These are phyloP conservation scores for Pharus latifolius DNA, from an alignment of 176 grass and related monocot genomes.

Conservation along the genomic window DNA sequence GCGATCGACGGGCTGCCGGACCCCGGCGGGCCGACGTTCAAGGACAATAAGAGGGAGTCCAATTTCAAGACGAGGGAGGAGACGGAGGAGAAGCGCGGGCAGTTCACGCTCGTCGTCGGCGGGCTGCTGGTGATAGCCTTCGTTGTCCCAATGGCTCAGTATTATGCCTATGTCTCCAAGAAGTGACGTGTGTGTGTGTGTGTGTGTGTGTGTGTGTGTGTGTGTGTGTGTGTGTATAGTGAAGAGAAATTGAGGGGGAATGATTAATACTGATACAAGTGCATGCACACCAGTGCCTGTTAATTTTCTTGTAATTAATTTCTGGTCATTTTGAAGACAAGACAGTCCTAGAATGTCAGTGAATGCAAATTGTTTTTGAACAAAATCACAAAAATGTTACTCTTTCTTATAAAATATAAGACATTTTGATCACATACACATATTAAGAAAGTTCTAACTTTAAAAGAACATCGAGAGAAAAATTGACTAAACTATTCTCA, in stretches of 20 bases:
- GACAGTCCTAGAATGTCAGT: too few relatives aligned
- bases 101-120: conserved; percentile 92
- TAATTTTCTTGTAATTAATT: not conserved
- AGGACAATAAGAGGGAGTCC: conserved; percentile 91
- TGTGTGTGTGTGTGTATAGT: too few relatives aligned
- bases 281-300: not conserved
- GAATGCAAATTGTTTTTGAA: too few relatives aligned
- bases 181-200: conserved; percentile 41
- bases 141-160: conserved; percentile 99
- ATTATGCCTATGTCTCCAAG: conserved; percentile 96
- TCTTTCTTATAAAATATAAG: too few relatives aligned
- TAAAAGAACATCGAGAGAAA: too few relatives aligned
- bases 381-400: too few relatives aligned
- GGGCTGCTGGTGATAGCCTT: conserved; percentile 93
- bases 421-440: too few relatives aligned
- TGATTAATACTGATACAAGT: not conserved
- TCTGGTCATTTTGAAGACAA: too few relatives aligned
- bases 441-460: too few relatives aligned
- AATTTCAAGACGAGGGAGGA: conserved; percentile 89
- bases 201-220: too few relatives aligned
- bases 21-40: conserved; percentile 70
- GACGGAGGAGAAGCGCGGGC: conserved; percentile 92
- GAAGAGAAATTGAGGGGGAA: conserved; percentile 21
- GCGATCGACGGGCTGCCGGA: conserved; percentile 84
- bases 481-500: too few relatives aligned